A percentile compares a stretch with the other conserved stretches of the same genome.
Evolutionary conservation across 2,329 filamentous ascomycete species (phyloP).

Genomic region (Penicillium sclerotiorum): DNA sequence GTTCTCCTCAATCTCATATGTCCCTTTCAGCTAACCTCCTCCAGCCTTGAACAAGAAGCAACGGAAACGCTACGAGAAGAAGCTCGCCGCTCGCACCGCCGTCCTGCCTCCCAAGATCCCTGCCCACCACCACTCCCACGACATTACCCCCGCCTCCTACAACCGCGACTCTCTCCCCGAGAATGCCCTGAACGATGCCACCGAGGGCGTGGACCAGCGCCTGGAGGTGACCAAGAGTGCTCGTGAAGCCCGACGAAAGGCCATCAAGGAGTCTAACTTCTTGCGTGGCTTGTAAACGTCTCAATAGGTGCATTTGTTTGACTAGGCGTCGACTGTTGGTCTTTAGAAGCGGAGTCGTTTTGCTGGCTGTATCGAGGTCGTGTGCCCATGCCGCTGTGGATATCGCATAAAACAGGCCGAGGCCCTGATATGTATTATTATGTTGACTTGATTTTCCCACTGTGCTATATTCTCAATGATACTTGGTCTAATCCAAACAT

Average conservation of each 20-base stretch:
- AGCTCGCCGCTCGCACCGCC: conserved; percentile 45
- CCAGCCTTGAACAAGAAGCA: conserved; percentile 51
- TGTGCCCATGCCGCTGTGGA: conserved; percentile 11
- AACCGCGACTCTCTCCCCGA: conserved; percentile 28
- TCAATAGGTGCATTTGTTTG: conserved; percentile 3
- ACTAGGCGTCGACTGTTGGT: neutral
- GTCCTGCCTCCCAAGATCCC: conserved; percentile 46
- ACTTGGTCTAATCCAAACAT: conserved; percentile 9
- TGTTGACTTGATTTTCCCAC: conserved; percentile 25
- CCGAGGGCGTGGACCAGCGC: conserved; percentile 40
- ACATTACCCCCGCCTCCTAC: conserved; percentile 46
- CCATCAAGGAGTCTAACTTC: conserved; percentile 52
- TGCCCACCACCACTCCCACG: conserved; percentile 48
- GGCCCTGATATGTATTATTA: conserved; percentile 36
- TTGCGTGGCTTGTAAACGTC: conserved; percentile 47
- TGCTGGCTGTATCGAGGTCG: conserved; percentile 7
- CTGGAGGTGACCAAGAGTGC: conserved; percentile 48
- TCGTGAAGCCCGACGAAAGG: conserved; percentile 48
- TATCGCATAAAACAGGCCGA: conserved; percentile 13
- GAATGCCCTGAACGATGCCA: conserved; percentile 36
- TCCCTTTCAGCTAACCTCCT: conserved; percentile 22
- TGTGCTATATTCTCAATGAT: conserved; percentile 30
- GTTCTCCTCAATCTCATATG: no score
- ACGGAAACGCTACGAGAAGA: conserved; percentile 50
- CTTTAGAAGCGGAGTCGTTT: conserved; percentile 15